A percentile compares a stretch with the other conserved stretches of the same genome.
Conservation (phyloP, 2,329 filamentous ascomycete genomes). For the Sporothrix variecibatus region DNA sequence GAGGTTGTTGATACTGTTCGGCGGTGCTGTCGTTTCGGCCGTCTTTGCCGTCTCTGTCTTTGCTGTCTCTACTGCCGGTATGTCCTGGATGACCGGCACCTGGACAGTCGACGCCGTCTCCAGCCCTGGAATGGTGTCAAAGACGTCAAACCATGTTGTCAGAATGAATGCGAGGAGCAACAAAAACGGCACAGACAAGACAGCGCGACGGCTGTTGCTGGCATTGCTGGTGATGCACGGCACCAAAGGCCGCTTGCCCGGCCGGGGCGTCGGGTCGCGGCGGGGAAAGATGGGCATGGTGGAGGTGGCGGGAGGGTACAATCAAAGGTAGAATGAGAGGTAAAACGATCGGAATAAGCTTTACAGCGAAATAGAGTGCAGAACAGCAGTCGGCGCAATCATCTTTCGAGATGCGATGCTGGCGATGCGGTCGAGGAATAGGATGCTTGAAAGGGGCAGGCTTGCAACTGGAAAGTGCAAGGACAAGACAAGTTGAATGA, state of each 20-base stretch:
- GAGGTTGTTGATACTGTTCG: background rate
- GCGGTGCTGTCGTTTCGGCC: background rate
- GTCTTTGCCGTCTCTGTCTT: background rate
- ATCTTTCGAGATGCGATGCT: conserved; percentile 9
- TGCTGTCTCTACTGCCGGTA: background rate
- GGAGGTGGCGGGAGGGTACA: background rate
- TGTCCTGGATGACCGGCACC: background rate
- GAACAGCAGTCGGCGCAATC: background rate
- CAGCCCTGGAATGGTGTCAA: background rate
- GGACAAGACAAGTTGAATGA: background rate
- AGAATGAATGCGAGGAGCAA: conserved; percentile 1
- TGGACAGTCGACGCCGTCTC: background rate
- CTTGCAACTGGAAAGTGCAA: background rate
- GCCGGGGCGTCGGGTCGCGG: background rate
- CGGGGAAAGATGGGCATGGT: conserved; percentile 11
- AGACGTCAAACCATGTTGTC: conserved; percentile 13
- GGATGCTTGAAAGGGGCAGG: background rate
- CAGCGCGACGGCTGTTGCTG: background rate
- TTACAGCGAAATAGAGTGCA: background rate
- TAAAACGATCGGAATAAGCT: background rate
- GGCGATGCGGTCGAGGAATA: background rate
- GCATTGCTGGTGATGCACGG: background rate
- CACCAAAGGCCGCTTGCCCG: background rate
- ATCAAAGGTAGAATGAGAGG: background rate
- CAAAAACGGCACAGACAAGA: background rate